These are phyloP conservation scores for Apium graveolens DNA, from an alignment of 129 eudicot species.

Conservation along the genomic window DNA sequence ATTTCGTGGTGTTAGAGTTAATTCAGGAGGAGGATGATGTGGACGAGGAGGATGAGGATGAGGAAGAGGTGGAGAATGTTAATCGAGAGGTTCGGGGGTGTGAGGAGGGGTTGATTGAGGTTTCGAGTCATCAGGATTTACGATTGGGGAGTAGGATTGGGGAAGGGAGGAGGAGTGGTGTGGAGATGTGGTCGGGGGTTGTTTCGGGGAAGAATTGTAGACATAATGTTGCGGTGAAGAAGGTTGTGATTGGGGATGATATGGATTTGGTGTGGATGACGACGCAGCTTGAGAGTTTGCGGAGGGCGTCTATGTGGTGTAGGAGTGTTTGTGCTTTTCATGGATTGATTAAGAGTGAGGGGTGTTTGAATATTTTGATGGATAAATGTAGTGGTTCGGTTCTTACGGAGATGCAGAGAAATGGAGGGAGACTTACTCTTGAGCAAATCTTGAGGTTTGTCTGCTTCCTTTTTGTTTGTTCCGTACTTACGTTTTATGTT, in stretches of 20 bases:
- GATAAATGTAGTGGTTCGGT: slow-evolving; percentile 82
- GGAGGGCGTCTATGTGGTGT: slow-evolving; percentile 85
- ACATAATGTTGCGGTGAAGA: slow-evolving; percentile 89
- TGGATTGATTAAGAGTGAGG: slow-evolving; percentile 49
- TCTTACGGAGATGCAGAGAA: slow-evolving; percentile 69
- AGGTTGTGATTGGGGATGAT: slow-evolving; percentile 57
- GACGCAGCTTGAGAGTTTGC: slow-evolving; percentile 61
- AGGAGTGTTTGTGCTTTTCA: slow-evolving; percentile 86
- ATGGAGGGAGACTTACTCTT: slow-evolving; percentile 92
- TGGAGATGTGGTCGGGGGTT: slow-evolving; percentile 76
- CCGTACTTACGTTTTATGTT: not conserved
- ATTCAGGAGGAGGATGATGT: slow-evolving; percentile 25
- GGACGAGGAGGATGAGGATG: slow-evolving; percentile 25
- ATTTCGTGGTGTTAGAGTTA: slow-evolving; percentile 60
- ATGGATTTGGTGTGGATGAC: slow-evolving; percentile 84
- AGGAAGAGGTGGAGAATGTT: slow-evolving; percentile 32
- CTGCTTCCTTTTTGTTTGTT: not conserved
- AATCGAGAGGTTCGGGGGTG: not conserved
- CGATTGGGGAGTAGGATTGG: slow-evolving; percentile 57
- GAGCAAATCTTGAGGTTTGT: slow-evolving; percentile 86
- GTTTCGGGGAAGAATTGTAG: slow-evolving; percentile 49
- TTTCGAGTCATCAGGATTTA: slow-evolving; percentile 56
- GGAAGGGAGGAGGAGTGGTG: slow-evolving; percentile 41
- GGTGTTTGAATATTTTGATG: slow-evolving; percentile 56
- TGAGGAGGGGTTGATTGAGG: slow-evolving; percentile 36